These are phyloP conservation scores for Penicillium sp. DNA, from an alignment of 2,329 filamentous ascomycete genomes.

Conservation along the genomic window DNA sequence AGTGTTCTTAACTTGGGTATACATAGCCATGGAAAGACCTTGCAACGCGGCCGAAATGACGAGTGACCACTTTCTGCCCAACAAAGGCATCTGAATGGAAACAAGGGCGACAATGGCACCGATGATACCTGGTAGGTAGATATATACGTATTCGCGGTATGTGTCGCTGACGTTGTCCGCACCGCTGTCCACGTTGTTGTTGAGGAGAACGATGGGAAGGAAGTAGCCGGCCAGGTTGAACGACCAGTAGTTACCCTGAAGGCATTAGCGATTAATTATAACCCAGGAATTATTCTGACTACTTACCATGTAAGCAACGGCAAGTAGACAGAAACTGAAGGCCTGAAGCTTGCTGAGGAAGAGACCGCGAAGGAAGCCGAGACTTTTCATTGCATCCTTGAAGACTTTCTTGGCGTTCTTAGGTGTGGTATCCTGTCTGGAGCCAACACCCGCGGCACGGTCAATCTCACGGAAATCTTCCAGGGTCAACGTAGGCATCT, in stretches of 20 bases:
- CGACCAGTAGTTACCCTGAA: slow-evolving; percentile 16
- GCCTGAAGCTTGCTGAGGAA: slow-evolving; percentile 4
- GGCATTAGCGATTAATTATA: not conserved
- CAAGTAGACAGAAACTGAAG: slow-evolving; percentile 7
- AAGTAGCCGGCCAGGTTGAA: slow-evolving; percentile 12
- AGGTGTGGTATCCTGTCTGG: not conserved
- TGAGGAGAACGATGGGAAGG: slow-evolving; percentile 10
- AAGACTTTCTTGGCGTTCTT: not conserved
- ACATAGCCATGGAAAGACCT: slow-evolving; percentile 15
- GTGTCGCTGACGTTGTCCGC: slow-evolving; percentile 7
- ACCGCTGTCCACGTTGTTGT: slow-evolving; percentile 13
- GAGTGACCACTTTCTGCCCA: slow-evolving; percentile 14
- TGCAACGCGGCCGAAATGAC: slow-evolving; percentile 10
- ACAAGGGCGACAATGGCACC: slow-evolving; percentile 11
- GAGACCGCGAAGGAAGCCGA: not conserved
- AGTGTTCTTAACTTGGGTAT: slow-evolving; percentile 12
- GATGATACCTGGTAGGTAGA: slow-evolving; percentile 13
- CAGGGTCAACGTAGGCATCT: slow-evolving; percentile 3
- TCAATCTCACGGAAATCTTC: slow-evolving; percentile 6
- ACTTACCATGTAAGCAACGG: slow-evolving; percentile 6
- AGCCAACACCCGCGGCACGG: not conserved
- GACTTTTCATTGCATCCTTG: slow-evolving; percentile 1
- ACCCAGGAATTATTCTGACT: not conserved
- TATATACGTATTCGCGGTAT: slow-evolving; percentile 14
- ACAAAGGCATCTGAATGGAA: slow-evolving; percentile 10